Base-by-base conservation (phyloP, 1,139 yeast species). In the Pneumocystis canis region DNA sequence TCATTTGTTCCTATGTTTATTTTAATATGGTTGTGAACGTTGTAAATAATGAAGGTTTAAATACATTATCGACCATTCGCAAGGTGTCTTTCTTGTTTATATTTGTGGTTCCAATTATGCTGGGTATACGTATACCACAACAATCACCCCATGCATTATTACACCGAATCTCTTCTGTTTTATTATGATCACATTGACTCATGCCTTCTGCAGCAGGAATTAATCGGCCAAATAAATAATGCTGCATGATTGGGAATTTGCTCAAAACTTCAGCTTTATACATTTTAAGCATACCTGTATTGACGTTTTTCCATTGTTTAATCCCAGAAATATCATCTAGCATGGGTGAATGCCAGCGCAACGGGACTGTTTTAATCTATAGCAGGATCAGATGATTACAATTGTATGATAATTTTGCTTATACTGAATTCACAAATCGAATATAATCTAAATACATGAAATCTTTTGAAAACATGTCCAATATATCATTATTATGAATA, bases 261-360 rank as follows among this genome's bases (percentile, higher is more conserved):
- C 84, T 83, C 64, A 92, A 77, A 0, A 92, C 98, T 72, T 94
- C 99, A 0, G 87, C 97, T 66, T 82, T 81, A 75, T 89, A 92
- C 99, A 92, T 94, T 72, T 92, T 92, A 47, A 87, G 74, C 97
- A 94, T 89, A 1, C 99, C 99, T 66, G 85, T 89, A 60, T 64
- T 65, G 58, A 68, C 68, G 58, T 68, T 68, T 5, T 63, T 63
- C 99, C 99, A 92, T 25, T 83, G 80, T 72, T 85, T 90, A 3
- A 94, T 98, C 0, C 94, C 89, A 71, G 92, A 87, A 56, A 92
- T 92, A 74, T 92, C 99, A 73, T 92, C 97, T 65, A 92, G 78
- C 95, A 94, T 89, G 0, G 99, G 99, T 3, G 96, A 89, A 71
- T 90, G 96, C 97, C 97, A 90, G 67, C 97, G 80, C 64, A 92